phyloP scores from a whole-genome alignment of 805 yeast genomes.

The Candida ipomoeae region DNA sequence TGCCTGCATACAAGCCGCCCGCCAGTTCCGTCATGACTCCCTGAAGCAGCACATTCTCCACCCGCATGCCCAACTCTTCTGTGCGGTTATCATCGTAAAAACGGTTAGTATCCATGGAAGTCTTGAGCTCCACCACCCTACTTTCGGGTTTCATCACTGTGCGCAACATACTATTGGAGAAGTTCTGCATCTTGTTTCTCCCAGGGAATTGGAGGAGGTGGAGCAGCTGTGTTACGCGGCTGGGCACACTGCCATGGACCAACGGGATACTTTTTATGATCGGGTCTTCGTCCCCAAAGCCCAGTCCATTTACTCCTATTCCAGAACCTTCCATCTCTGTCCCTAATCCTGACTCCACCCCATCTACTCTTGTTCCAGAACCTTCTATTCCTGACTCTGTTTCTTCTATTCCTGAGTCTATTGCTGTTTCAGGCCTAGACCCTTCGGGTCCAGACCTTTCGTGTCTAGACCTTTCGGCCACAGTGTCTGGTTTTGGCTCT shows the following conservation, averaged over 20 bases:
- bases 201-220: conserved; percentile 44
- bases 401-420: no score
- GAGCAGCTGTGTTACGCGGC: conserved; percentile 23
- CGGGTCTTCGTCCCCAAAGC: conserved; percentile 29
- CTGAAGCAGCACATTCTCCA: conserved; percentile 56
- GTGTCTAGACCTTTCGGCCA: no score
- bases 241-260: conserved; percentile 24
- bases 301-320: background rate
- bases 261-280: conserved; percentile 38
- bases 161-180: conserved; percentile 30
- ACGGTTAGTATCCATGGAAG: conserved; percentile 64
- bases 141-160: conserved; percentile 59
- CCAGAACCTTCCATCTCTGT: background rate
- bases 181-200: conserved; percentile 42
- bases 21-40: conserved; percentile 62
- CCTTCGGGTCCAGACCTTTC: background rate
- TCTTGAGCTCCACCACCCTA: conserved; percentile 65
- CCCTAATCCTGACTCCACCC: no score
- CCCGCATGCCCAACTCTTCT: conserved; percentile 58
- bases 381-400: no score
- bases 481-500: no score
- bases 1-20: conserved; percentile 42
- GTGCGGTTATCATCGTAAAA: conserved; percentile 66
- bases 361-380: no score
- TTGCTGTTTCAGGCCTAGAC: no score